Evolutionary conservation across 2,329 filamentous ascomycete genomes (phyloP).

Genomic region (Claviceps cyperi): DNA sequence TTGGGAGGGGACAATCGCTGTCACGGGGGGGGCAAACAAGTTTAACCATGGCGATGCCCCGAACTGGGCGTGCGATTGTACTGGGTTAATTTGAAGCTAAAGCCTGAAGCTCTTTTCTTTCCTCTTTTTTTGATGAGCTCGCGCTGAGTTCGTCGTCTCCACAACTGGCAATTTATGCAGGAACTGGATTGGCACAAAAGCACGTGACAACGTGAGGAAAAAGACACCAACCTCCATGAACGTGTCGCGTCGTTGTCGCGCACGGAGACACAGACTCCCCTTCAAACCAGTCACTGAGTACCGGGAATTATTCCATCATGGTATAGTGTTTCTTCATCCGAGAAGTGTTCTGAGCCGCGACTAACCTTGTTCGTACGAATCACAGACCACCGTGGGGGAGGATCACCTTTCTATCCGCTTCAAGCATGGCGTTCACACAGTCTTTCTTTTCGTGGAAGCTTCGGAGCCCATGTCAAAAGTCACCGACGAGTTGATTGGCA

Average conservation of each 20-base stretch:
- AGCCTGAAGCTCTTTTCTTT: background rate
- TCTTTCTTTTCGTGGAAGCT: conserved; percentile 52
- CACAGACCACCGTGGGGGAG: conserved; percentile 21
- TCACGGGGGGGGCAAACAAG: background rate
- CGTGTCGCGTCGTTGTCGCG: no score
- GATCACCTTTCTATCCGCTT: conserved; percentile 52
- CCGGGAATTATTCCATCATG: background rate
- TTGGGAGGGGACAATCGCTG: background rate
- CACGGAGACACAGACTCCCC: background rate
- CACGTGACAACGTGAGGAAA: conserved; percentile 3
- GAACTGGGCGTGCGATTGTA: background rate
- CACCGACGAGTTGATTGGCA: conserved; percentile 41
- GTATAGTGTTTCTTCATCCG: background rate
- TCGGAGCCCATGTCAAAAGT: conserved; percentile 41
- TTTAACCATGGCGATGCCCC: background rate
- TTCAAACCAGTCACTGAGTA: background rate
- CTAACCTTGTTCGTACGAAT: background rate
- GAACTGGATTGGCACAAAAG: background rate
- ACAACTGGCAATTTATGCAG: background rate
- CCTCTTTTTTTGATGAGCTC: background rate
- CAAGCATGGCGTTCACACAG: conserved; percentile 57
- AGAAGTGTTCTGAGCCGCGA: background rate
- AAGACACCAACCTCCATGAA: no score
- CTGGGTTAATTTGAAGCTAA: background rate
- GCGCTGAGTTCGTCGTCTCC: background rate